Percentiles rank a stretch among this genome's conserved stretches.
These are phyloP conservation scores for Deakozyma indianensis DNA, from an alignment of 805 yeast genomes.

Conservation along the genomic window DNA sequence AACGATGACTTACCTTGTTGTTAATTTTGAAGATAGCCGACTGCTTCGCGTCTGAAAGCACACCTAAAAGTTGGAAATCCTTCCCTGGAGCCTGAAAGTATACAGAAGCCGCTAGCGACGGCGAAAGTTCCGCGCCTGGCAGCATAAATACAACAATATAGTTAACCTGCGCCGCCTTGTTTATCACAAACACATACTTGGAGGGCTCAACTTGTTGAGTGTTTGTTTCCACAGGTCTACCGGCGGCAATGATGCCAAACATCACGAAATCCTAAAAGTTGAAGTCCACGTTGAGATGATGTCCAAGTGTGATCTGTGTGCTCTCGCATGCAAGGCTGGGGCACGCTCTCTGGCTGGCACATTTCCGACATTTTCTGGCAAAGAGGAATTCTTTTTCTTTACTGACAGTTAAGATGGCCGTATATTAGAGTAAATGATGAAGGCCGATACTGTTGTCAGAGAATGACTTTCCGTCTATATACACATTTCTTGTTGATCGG, in stretches of 20 bases:
- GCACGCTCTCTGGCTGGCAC: neutral
- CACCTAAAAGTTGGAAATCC: constrained; percentile 24
- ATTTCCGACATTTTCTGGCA: neutral
- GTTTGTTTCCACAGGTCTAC: constrained; percentile 38
- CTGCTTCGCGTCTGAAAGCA: constrained; percentile 43
- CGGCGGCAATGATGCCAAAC: constrained; percentile 71
- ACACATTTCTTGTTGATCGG: constrained; percentile 1
- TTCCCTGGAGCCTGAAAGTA: constrained; percentile 69
- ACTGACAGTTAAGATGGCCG: neutral
- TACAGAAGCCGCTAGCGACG: constrained; percentile 64
- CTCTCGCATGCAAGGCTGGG: too few species aligned
- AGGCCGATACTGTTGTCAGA: constrained; percentile 1
- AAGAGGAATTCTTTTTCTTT: neutral
- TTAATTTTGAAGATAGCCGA: constrained; percentile 83
- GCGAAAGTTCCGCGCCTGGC: constrained; percentile 64
- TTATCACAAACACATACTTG: constrained; percentile 51
- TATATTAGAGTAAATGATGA: neutral
- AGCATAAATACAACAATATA: constrained; percentile 74
- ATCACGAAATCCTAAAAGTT: too few species aligned
- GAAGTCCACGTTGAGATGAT: too few species aligned
- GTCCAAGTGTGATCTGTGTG: too few species aligned
- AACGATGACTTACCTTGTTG: constrained; percentile 18
- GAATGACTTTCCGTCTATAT: neutral
- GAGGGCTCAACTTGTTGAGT: constrained; percentile 48
- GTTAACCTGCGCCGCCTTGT: constrained; percentile 50